Base-by-base conservation (phyloP, 768 basidiomycete genomes). In the Leccinum aurantiacum region DNA sequence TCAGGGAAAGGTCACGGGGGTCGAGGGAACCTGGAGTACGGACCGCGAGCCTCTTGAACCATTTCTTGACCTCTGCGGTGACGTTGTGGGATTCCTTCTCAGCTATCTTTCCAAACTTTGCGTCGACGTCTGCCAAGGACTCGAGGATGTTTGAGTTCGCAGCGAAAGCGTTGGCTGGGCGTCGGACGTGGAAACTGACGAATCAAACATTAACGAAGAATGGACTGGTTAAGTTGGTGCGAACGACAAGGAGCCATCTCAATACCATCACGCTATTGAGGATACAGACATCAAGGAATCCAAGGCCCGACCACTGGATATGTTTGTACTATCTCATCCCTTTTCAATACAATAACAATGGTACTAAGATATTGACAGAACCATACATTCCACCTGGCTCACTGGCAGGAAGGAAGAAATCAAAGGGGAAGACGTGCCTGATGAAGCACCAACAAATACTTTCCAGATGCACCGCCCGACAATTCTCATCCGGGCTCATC, bases 351-450 rank as follows among this genome's bases (percentile, higher is more conserved):
- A 41, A 15, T n/a, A 41, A 9, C 41, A 41, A 19, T 22, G 48
- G 35, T 24, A 25, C 27, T 53, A 58, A 64, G 53, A 47, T 54
- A 50, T 31, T 38, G 53, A 41, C 60, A 80, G 82, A 71, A 22
- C 79, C 81, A 25, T 96, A 96, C 69, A 73, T 95, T n/a, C 94
- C 94, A 0, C 93, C 95, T 1, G 91, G 65, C 75, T 93, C 3
- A 25, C 25, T 25, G 25, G 25, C 25, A 83, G 92, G 33, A 80
- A 81, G 44, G 66, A 71, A n/a, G 74, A 74, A 15, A 67, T 76
- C 24, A 67, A 61, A 47, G 69, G 66, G 58, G 79, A 82, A 60
- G 78, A 74, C 29, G 68, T 74, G 25, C 25, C 25, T 27, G 25
- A 27, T 27, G 27, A 27, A 27, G 59, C 69, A 70, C 59, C 53